Evolutionary conservation across 2,329 filamentous ascomycete genomes (phyloP).

Genomic region (Neofusicoccum sp.): DNA sequence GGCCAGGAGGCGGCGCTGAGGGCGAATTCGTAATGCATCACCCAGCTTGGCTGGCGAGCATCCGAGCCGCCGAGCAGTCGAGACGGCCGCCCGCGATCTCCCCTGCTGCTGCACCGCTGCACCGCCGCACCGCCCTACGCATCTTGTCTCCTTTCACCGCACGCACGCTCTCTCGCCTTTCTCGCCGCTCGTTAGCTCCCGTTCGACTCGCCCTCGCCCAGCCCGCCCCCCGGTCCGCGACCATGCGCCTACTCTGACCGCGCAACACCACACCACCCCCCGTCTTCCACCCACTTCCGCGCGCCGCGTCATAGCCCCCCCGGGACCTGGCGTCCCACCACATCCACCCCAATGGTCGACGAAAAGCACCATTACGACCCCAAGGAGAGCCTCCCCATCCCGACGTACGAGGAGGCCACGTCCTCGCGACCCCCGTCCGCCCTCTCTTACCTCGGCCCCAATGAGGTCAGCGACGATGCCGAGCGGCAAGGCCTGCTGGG

Average conservation of each 20-base stretch:
- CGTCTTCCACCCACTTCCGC: not conserved
- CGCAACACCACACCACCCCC: not conserved
- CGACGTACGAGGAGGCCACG: constrained; percentile 78
- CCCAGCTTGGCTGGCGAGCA: no score
- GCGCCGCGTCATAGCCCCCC: constrained; percentile 18
- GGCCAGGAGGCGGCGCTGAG: constrained; percentile 9
- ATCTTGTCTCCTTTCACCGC: constrained; percentile 10
- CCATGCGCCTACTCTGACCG: constrained; percentile 17
- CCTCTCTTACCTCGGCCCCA: constrained; percentile 46
- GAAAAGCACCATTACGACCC: constrained; percentile 41
- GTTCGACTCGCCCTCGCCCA: not conserved
- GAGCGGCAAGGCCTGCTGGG: constrained; percentile 76
- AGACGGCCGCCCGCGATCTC: constrained; percentile 3
- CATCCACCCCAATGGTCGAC: constrained; percentile 33
- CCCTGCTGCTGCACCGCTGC: constrained; percentile 11
- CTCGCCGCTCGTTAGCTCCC: constrained; percentile 2
- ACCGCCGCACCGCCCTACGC: constrained; percentile 8
- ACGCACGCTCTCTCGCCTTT: not conserved
- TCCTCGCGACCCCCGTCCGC: constrained; percentile 56
- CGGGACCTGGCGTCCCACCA: constrained; percentile 21
- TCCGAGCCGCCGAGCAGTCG: constrained; percentile 13
- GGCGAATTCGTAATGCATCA: constrained; percentile 15
- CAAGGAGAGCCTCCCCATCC: constrained; percentile 65
- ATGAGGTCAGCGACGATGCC: constrained; percentile 65
- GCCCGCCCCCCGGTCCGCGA: constrained; percentile 7